phyloP scores from a whole-genome alignment of 768 basidiomycete genomes.

The Sistotremastrum niveocremeum region DNA sequence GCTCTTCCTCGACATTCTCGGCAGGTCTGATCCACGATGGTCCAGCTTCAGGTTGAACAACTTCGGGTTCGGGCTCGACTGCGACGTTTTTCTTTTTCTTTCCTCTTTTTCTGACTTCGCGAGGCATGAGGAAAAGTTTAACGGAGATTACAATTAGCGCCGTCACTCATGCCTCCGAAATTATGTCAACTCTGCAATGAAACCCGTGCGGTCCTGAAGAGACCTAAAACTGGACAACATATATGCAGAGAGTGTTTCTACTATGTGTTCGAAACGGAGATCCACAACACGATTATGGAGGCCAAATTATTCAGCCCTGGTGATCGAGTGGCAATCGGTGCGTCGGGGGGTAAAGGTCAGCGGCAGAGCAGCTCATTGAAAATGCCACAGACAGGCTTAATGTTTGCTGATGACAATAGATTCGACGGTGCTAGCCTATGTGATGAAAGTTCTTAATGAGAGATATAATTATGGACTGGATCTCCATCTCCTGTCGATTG shows the following conservation, averaged over 20 bases:
- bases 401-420: conserved; percentile 32
- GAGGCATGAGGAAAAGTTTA: conserved; percentile 36
- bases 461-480: conserved; percentile 88
- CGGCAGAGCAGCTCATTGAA: not conserved
- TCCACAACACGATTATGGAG: conserved; percentile 88
- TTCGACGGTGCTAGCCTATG: conserved; percentile 93
- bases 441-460: conserved; percentile 92
- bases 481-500: conserved; percentile 87
- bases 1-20: conserved; percentile 21
- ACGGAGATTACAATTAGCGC: not conserved
- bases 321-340: conserved; percentile 92
- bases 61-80: conserved; percentile 14
- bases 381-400: not conserved
- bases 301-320: conserved; percentile 75
- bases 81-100: conserved; percentile 53
- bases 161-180: conserved; percentile 55
- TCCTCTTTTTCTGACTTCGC: conserved; percentile 63
- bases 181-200: conserved; percentile 65
- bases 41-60: conserved; percentile 19
- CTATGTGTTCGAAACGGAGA: conserved; percentile 94
- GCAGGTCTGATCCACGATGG: conserved; percentile 62
- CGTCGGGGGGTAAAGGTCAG: conserved; percentile 94
- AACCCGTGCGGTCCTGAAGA: conserved; percentile 73
- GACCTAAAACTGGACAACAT: conserved; percentile 95
- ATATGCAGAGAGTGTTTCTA: conserved; percentile 96